Evolutionary conservation across 805 yeast genomes (phyloP).

Genomic region (Suhomyces pyralidae): DNA sequence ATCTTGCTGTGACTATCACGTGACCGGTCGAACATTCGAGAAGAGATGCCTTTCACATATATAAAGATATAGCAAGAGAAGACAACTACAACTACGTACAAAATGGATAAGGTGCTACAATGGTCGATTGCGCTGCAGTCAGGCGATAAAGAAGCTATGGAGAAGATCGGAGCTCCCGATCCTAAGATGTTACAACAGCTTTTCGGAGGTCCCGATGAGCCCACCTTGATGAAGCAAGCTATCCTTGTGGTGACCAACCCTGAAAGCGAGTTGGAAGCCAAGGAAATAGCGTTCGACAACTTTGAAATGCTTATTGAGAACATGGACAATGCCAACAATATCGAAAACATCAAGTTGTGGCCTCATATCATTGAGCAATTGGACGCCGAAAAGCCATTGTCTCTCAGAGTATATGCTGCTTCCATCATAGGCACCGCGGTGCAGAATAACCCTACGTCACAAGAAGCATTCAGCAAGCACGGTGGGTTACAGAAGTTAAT

Average conservation of each 20-base stretch:
- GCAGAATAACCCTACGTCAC: constrained; percentile 82
- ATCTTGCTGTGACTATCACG: background rate
- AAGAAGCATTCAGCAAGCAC: constrained; percentile 58
- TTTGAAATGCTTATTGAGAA: constrained; percentile 93
- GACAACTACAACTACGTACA: background rate
- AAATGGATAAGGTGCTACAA: constrained; percentile 84
- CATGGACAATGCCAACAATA: constrained; percentile 90
- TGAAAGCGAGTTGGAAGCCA: constrained; percentile 59
- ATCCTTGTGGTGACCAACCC: constrained; percentile 57
- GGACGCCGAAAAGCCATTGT: constrained; percentile 29
- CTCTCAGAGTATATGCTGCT: constrained; percentile 57
- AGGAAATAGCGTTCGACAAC: constrained; percentile 78
- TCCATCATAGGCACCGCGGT: constrained; percentile 87
- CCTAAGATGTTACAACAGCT: constrained; percentile 76
- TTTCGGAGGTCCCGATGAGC: constrained; percentile 81
- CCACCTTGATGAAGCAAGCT: constrained; percentile 79
- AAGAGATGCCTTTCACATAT: background rate
- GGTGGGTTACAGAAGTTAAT: constrained; percentile 49
- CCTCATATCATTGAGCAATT: constrained; percentile 57
- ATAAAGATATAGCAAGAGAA: background rate
- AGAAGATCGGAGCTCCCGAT: constrained; percentile 66
- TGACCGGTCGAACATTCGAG: background rate
- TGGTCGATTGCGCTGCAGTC: constrained; percentile 87
- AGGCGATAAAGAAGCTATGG: constrained; percentile 66
- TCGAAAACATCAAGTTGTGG: constrained; percentile 84